Base-by-base conservation (phyloP, 2,329 filamentous ascomycete species). In the Trichoderma sp. region DNA sequence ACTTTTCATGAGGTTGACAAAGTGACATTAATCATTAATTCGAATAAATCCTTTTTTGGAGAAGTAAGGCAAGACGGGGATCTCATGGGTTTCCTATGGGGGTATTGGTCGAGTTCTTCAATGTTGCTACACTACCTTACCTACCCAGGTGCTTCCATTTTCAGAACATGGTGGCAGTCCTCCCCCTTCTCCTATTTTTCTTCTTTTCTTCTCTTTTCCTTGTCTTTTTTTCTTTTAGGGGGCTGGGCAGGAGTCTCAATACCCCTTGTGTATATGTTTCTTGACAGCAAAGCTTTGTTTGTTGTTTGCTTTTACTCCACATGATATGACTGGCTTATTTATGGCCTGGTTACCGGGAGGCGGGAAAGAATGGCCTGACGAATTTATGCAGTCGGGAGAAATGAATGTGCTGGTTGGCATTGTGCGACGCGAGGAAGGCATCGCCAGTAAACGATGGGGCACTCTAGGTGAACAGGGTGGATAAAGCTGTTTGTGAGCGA, bases 1-100 rank as follows among this genome's bases (percentile, higher is more conserved):
- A 86, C 71, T 86, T 85, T 79, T 83, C 83, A 67, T 84, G 76
- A 81, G 52, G 61, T 70, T 43, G 4, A 70, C 52, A 53, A 68
- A 61, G 29, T 43, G 55, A 21, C 40, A 67, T 67, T 67, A 59
- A 67, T 67, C 55, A 59, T 67, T 67, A 67, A 67, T 67, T 64
- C 29, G 37, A n/a, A 59, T 49, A 47, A 19, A 2, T 52, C 43
- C n/a, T 47, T 55, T 65, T 24, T 16, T 33, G 24, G 35, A n/a
- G 43, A 53, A 33, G 53, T 31, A 33, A 53, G 27, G n/a, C 49
- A 55, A 47, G 33, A 55, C n/a, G 56, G 57, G 52, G 27, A 55
- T 31, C n/a, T 37, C 24, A 24, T 55, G 43, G 47, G 11, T 31
- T 58, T 19, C 27, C 53, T 10, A 52, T 40, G 55, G 16, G n/a